Conservation (phyloP, 2,329 filamentous ascomycete genomes). For the Ceratocystis diversiconidia region DNA sequence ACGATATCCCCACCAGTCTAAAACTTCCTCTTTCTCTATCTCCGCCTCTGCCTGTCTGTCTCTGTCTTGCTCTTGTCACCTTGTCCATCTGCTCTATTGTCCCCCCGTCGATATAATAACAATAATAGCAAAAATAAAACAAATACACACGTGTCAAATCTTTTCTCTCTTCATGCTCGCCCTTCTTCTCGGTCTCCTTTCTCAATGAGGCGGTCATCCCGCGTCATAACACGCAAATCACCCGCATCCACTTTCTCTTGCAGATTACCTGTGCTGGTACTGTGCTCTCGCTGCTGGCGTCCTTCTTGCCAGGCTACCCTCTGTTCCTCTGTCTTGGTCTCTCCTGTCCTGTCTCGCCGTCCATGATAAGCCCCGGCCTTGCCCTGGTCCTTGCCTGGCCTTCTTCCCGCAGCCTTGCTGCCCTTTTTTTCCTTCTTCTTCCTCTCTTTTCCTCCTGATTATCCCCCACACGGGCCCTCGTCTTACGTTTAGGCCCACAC, state of each 20-base stretch:
- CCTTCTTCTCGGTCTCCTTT: neutral
- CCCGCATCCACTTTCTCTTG: neutral
- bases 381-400: no score
- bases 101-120: neutral
- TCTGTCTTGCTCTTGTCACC: neutral
- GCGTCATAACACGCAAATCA: neutral
- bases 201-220: neutral
- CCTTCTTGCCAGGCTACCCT: no score
- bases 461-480: no score
- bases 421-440: no score
- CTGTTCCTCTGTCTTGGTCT: no score
- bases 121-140: neutral
- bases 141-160: neutral
- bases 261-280: no score
- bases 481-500: no score
- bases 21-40: neutral
- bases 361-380: no score
- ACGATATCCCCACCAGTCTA: neutral
- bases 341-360: no score
- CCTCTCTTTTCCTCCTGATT: no score
- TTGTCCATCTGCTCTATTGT: neutral
- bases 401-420: no score
- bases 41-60: neutral
- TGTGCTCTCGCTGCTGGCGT: no score
- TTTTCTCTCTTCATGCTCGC: neutral